Conservation (phyloP, 2,329 filamentous ascomycete genomes). For the Aspergillus ustus region DNA sequence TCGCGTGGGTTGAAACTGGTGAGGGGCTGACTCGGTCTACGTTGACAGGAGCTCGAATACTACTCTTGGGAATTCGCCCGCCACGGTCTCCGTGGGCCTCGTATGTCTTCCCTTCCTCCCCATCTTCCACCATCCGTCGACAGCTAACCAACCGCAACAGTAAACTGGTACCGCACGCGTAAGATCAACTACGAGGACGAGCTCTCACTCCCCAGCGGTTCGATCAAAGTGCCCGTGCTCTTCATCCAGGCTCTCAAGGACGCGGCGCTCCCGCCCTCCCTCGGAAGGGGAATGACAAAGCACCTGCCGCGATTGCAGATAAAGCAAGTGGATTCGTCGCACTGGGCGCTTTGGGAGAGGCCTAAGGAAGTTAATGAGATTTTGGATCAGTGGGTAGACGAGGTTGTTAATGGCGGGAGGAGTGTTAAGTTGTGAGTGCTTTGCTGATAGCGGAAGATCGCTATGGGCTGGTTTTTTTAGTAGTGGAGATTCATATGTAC, state of each 20-base stretch:
- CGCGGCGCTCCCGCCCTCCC: slow-evolving; percentile 69
- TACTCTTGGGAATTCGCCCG: slow-evolving; percentile 75
- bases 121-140: not conserved
- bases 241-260: slow-evolving; percentile 77
- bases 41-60: slow-evolving; percentile 67
- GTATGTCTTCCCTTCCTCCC: slow-evolving; percentile 41
- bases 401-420: slow-evolving; percentile 20
- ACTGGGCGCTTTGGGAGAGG: slow-evolving; percentile 84
- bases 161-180: slow-evolving; percentile 86
- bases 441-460: not conserved
- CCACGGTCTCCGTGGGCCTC: slow-evolving; percentile 75
- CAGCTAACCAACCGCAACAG: slow-evolving; percentile 25
- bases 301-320: slow-evolving; percentile 68
- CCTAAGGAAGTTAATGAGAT: slow-evolving; percentile 71
- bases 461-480: not conserved
- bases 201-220: slow-evolving; percentile 39
- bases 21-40: not conserved
- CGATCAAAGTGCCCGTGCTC: slow-evolving; percentile 67
- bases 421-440: slow-evolving; percentile 13
- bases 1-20: not conserved
- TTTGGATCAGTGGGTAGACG: slow-evolving; percentile 69
- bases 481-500: not conserved
- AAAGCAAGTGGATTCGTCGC: slow-evolving; percentile 69
- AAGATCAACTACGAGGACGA: slow-evolving; percentile 80
- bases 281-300: slow-evolving; percentile 74